Conservation (phyloP, 306 rosid species). For the Cotoneaster glaucophyllus region DNA sequence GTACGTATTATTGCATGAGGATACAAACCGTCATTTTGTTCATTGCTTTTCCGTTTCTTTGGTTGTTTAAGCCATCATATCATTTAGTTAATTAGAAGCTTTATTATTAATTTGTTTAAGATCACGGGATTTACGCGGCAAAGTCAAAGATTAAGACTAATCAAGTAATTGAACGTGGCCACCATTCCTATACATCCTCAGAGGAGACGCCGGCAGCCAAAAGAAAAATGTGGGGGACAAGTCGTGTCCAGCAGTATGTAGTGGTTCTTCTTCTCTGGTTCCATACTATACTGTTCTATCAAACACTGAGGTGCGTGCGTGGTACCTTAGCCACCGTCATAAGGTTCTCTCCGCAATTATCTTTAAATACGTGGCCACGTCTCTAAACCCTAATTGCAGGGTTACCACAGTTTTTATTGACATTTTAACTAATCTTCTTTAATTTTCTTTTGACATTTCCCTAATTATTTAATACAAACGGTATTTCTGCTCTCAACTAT, state of each 20-base stretch:
- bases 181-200: neutral
- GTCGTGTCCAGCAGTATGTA: no score
- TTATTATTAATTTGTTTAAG: neutral
- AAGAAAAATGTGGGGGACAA: neutral
- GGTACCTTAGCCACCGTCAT: neutral
- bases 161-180: neutral
- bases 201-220: neutral
- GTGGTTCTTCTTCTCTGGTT: no score
- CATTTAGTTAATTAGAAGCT: neutral
- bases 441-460: neutral
- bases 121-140: neutral
- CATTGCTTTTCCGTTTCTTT: neutral
- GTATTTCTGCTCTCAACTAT: no score
- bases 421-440: neutral
- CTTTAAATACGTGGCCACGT: slow-evolving; percentile 6
- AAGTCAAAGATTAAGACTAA: neutral
- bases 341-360: neutral
- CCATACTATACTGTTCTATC: no score
- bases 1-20: neutral
- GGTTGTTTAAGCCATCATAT: neutral
- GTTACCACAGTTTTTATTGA: neutral
- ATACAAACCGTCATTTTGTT: neutral
- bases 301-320: neutral
- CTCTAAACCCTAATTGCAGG: no score
- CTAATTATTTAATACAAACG: no score